Conservation (phyloP, 345 rosid species). For the Excoecaria agallocha region DNA sequence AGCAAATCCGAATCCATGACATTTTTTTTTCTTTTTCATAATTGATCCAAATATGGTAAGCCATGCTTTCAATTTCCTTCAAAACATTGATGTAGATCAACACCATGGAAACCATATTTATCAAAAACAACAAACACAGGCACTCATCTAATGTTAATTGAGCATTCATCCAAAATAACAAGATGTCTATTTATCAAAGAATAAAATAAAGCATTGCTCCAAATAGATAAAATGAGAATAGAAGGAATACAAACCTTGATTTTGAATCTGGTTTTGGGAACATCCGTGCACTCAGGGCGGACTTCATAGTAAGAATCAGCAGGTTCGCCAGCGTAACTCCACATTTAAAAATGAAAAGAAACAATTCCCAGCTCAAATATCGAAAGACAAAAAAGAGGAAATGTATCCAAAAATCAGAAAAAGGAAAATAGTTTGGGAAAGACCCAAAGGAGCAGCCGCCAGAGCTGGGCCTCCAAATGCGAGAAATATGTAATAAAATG, state of each 20-base stretch:
- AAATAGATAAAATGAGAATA: not conserved
- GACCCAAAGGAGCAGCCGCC: not conserved
- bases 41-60: not conserved
- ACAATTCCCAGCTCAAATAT: not conserved
- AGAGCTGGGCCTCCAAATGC: constrained; percentile 20
- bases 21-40: not conserved
- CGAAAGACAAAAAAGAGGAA: not conserved
- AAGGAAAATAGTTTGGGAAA: constrained; percentile 4
- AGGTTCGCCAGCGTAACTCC: constrained; percentile 62
- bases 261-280: constrained; percentile 81
- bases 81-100: constrained; percentile 11
- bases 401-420: not conserved
- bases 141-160: not conserved
- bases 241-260: constrained; percentile 61
- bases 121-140: not conserved
- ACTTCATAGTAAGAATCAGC: constrained; percentile 91
- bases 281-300: constrained; percentile 90
- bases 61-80: constrained; percentile 3
- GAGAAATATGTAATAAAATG: constrained; percentile 1
- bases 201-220: not conserved
- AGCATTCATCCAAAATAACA: not conserved
- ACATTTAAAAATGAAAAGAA: constrained; percentile 46
- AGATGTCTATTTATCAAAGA: not conserved
- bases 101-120: not conserved
- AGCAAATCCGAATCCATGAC: not conserved